Base-by-base conservation (phyloP, 2,329 filamentous ascomycete species). In the Pleomassaria siparia region DNA sequence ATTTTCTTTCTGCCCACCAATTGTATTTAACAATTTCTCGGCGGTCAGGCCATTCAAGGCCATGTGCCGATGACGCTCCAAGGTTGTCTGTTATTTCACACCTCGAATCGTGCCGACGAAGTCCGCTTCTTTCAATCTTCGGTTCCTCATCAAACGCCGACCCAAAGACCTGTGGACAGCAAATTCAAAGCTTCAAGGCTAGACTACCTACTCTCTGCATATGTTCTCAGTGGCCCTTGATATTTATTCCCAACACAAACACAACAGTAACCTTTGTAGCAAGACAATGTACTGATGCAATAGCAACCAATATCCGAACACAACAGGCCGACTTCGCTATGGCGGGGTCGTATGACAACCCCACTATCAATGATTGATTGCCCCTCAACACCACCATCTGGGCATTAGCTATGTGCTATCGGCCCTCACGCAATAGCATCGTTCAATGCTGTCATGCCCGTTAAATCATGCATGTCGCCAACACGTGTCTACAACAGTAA, bases 381-480 rank as follows among this genome's bases (percentile, higher is more conserved):
- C 35, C 21, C 18, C 35, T 24, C 18, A 37, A 11, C n/a, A 22
- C 35, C 18, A 13, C 35, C 32, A 37, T 13, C 20, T 37, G 29
- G 29, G 29, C 29, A 32, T n/a, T 32, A 9, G 5, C 5, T 37
- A 9, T 15, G n/a, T n/a, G n/a, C n/a, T n/a, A n/a, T n/a, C n/a
- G 25, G 30, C 40, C 3, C 16, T 46, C 28, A 24, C 48, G 43
- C 37, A 45, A 50, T 49, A 28, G 29, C 22, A 5, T 20, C 25
- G 15, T n/a, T 29, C 24, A 45, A 49, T 49, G 43, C 47, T 42
- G 47, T 35, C 11, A 45, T 43, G 11, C 13, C 8, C 20, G 29
- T 16, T 30, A 21, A 22, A 39, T 33, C 18, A 40, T 40, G 37
- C 37, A 40, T 13, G 37, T 24, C 6, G 18, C 6, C 6, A 37